Evolutionary conservation across 257 asterid genomes (phyloP).

Genomic region (Penstemon newberryi): DNA sequence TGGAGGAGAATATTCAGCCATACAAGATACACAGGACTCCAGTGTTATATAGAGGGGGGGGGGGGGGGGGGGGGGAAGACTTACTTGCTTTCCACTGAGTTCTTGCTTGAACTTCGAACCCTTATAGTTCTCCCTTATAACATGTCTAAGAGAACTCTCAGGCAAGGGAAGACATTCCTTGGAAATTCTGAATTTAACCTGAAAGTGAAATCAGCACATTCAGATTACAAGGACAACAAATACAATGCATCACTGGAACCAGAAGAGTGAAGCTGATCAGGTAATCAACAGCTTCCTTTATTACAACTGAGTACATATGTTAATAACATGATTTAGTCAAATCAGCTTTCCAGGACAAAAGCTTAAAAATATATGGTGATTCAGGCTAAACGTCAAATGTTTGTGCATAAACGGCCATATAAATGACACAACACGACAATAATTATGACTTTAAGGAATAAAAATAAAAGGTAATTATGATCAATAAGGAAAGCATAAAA

Average conservation of each 20-base stretch:
- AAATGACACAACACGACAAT: constrained; percentile 2
- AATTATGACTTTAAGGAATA: background rate
- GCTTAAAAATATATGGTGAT: background rate
- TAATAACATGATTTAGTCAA: constrained; percentile 3
- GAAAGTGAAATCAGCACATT: constrained; percentile 33
- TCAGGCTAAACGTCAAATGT: background rate
- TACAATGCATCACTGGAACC: background rate
- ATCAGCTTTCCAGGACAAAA: constrained; percentile 9
- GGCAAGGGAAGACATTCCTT: constrained; percentile 72
- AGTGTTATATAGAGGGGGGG: constrained; percentile 8
- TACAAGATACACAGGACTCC: constrained; percentile 11
- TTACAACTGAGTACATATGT: constrained; percentile 14
- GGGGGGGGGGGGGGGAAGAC: constrained; percentile 21
- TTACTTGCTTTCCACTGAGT: constrained; percentile 63
- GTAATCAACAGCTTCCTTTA: background rate
- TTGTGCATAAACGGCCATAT: background rate
- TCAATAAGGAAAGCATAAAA: constrained; percentile 11
- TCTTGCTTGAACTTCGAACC: constrained; percentile 71
- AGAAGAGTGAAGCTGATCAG: constrained; percentile 12
- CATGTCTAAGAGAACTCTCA: constrained; percentile 52
- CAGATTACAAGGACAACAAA: constrained; percentile 17
- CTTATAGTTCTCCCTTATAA: constrained; percentile 58
- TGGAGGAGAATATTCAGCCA: constrained; percentile 14
- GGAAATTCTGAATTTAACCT: constrained; percentile 66
- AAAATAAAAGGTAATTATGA: background rate